Base-by-base conservation (phyloP, 495 filamentous ascomycete species). In the Tuber indicum region DNA sequence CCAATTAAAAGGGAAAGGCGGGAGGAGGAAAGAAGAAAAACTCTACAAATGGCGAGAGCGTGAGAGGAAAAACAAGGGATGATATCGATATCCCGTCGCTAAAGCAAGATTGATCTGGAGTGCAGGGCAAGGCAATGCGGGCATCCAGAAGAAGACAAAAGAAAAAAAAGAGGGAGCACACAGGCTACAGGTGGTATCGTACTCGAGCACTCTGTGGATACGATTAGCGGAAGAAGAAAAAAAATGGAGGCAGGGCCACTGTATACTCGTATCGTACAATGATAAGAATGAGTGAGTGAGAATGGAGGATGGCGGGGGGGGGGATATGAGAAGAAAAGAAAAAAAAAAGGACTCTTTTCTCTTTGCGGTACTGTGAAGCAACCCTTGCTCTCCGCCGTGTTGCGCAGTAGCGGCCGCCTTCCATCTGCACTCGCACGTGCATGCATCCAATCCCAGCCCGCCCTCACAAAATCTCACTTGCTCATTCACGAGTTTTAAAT, bases 21-120 rank as follows among this genome's bases (percentile, higher is more conserved):
- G n/a, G n/a, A 32, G 58, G 58, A 32, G n/a, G 32, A 66, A 66
- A 17, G n/a, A 17, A 6, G 3, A 32, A 0, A 4, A 62, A 66
- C 16, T 23, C 47, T 23, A 49, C 47, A 21, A 21, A 23, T 49
- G 47, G 49, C 3, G 49, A 10, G 49, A n/a, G 9, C 9, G 49
- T 0, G 23, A 23, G 49, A n/a, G 49, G n/a, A n/a, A 58, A 66
- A 66, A 16, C 58, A 76, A 52, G 46, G 39, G 70, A 47, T 62
- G 70, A 42, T 75, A 80, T 79, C 77, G 72, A 75, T 72, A 76
- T 72, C 77, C 78, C 75, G 71, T 80, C 78, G 78, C 78, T 80
- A 80, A 74, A 79, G 75, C 71, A 72, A 47, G 74, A 73, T 79
- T 71, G 71, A 80, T 80, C 77, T 80, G 76, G 77, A 78, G 77